Percentiles rank a stretch among this genome's conserved stretches.
phyloP scores from a whole-genome alignment of 192 early-diverging fungal genomes.

The Coemansia sp. region DNA sequence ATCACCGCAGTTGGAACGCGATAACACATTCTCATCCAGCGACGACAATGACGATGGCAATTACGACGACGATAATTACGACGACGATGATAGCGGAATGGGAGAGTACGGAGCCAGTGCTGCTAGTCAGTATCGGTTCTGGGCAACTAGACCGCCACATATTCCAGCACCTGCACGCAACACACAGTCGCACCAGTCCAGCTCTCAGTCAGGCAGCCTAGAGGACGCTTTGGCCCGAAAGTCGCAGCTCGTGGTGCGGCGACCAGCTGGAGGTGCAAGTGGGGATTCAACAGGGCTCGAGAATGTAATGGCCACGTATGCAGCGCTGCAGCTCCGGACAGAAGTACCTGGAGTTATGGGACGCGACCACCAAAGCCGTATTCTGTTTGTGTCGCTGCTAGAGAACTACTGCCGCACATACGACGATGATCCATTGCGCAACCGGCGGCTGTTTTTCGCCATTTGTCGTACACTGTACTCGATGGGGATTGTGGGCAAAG shows the following conservation, averaged over 20 bases:
- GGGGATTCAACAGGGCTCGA: neutral
- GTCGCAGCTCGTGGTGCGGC: constrained; percentile 9
- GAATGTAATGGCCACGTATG: neutral
- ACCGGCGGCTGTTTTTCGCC: constrained; percentile 80
- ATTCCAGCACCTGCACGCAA: neutral
- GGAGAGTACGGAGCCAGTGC: neutral
- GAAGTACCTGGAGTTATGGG: constrained; percentile 27
- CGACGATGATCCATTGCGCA: constrained; percentile 81
- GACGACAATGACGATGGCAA: neutral
- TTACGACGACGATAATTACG: neutral
- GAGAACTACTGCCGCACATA: constrained; percentile 91
- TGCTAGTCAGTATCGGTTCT: constrained; percentile 21
- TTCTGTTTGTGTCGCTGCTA: constrained; percentile 83
- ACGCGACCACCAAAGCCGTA: constrained; percentile 66
- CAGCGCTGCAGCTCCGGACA: constrained; percentile 6
- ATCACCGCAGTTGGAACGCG: neutral
- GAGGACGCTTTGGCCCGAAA: neutral
- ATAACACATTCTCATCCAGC: neutral
- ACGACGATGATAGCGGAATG: too few relatives aligned
- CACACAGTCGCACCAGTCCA: neutral
- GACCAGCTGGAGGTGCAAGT: neutral
- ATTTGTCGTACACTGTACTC: constrained; percentile 83
- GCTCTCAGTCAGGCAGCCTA: neutral
- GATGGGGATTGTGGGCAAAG: constrained; percentile 81
- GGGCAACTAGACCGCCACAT: constrained; percentile 31